Conservation (phyloP, 202 grass and related monocot species). For the Zoysia matrella region DNA sequence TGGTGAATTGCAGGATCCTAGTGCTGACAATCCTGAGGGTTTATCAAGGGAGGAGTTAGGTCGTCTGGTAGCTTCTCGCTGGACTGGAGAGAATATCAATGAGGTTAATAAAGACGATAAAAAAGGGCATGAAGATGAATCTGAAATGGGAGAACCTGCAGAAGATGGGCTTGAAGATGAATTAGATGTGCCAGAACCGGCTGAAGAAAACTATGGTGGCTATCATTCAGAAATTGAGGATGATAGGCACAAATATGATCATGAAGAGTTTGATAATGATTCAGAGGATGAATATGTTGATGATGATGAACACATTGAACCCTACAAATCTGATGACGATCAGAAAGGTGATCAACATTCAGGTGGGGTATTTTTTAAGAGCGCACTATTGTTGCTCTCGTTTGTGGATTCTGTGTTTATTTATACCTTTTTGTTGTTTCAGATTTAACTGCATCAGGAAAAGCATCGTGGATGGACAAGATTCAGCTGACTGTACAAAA, state of each 20-base stretch:
- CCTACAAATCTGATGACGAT: constrained; percentile 15
- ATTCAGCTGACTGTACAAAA: constrained; percentile 28
- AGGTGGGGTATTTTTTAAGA: constrained; percentile 51
- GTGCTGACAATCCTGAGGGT: constrained; percentile 57
- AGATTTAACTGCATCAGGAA: constrained; percentile 6
- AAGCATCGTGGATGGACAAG: too few species aligned
- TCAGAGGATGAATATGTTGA: constrained; percentile 69
- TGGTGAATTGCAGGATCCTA: constrained; percentile 62
- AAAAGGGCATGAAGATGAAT: constrained; percentile 36
- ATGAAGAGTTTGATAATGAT: constrained; percentile 65
- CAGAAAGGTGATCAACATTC: constrained; percentile 68
- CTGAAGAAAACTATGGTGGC: constrained; percentile 63
- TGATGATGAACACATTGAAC: constrained; percentile 50
- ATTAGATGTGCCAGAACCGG: constrained; percentile 56
- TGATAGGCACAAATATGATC: constrained; percentile 74
- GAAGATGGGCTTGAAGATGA: constrained; percentile 63
- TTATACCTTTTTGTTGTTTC: constrained; percentile 40
- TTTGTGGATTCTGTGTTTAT: constrained; percentile 18
- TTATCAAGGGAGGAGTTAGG: constrained; percentile 91
- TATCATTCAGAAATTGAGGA: constrained; percentile 86
- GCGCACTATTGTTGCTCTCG: constrained; percentile 8
- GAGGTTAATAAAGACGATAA: too few species aligned
- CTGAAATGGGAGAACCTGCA: constrained; percentile 53
- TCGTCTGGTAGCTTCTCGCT: too few species aligned
- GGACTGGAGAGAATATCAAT: too few species aligned